Percentiles rank a stretch among this genome's conserved stretches.
Evolutionary conservation across 1,139 yeast genomes (phyloP).

Genomic region (Sugiyamaella xylanicola): DNA sequence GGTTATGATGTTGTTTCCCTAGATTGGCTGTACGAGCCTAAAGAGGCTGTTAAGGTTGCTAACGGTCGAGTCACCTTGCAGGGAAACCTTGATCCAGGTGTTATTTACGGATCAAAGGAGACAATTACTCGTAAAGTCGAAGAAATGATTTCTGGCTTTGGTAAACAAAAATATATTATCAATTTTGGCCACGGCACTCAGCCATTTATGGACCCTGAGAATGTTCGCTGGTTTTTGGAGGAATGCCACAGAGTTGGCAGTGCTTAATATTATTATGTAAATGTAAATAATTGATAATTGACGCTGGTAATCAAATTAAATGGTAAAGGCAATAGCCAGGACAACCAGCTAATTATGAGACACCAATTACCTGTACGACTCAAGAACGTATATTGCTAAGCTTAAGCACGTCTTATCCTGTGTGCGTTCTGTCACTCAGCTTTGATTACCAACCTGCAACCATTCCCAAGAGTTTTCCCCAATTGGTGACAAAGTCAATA

Average conservation of each 20-base stretch:
- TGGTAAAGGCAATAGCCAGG: no score
- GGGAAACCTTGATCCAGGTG: slow-evolving; percentile 96
- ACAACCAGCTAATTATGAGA: no score
- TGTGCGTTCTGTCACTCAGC: no score
- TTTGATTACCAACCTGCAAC: no score
- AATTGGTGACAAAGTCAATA: no score
- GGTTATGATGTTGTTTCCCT: slow-evolving; percentile 87
- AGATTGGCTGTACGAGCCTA: slow-evolving; percentile 90
- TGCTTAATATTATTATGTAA: not conserved
- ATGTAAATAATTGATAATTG: slow-evolving; percentile 8
- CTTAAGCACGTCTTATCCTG: no score
- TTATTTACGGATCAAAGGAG: slow-evolving; percentile 86
- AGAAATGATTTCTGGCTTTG: slow-evolving; percentile 86
- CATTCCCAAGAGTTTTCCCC: no score
- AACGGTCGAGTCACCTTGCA: slow-evolving; percentile 83
- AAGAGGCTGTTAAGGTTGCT: slow-evolving; percentile 77
- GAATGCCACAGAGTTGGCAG: slow-evolving; percentile 83
- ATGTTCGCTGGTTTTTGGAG: slow-evolving; percentile 76
- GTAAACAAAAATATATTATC: slow-evolving; percentile 84
- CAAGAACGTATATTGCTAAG: no score
- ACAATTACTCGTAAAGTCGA: slow-evolving; percentile 78
- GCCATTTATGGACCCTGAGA: slow-evolving; percentile 94
- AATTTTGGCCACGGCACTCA: slow-evolving; percentile 98
- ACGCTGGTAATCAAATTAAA: no score
- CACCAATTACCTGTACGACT: no score